Evolutionary conservation across 208 protist genomes (phyloP).

Genomic region (Strigomonas oncopelti): DNA sequence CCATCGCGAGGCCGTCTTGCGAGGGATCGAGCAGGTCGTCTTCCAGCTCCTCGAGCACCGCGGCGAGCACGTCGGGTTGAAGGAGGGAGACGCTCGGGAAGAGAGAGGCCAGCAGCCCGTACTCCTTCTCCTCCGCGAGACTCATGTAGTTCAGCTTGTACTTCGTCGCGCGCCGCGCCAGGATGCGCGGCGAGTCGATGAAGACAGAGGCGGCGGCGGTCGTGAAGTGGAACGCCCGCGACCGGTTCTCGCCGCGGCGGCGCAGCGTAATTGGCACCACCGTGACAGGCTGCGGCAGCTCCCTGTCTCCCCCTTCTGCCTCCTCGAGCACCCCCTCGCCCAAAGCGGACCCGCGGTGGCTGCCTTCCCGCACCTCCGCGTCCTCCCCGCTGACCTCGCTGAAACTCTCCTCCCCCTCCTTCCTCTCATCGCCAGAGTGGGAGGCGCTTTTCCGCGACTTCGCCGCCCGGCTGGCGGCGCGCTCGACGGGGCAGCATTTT

Average conservation of each 20-base stretch:
- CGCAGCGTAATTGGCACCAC: too few relatives aligned
- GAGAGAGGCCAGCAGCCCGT: constrained; percentile 4
- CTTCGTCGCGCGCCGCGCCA: too few relatives aligned
- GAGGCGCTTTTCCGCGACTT: neutral
- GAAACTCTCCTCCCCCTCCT: neutral
- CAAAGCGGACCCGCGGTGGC: too few relatives aligned
- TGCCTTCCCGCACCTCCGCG: too few relatives aligned
- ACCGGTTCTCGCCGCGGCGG: neutral
- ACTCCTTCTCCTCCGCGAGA: neutral
- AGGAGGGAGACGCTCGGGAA: constrained; percentile 11
- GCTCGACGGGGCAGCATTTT: neutral
- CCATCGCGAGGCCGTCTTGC: constrained; percentile 1
- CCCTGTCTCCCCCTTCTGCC: neutral
- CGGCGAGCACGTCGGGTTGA: neutral
- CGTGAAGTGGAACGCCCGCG: neutral
- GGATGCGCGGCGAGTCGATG: neutral
- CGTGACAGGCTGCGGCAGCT: neutral
- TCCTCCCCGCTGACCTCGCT: neutral
- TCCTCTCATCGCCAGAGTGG: neutral
- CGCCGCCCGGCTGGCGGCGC: neutral
- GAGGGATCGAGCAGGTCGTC: constrained; percentile 1
- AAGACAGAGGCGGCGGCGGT: neutral
- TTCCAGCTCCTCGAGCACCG: constrained; percentile 2
- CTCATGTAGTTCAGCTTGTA: neutral
- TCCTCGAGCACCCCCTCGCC: too few relatives aligned